phyloP scores from a whole-genome alignment of 176 grass and related monocot genomes.

The Avena eriantha region DNA sequence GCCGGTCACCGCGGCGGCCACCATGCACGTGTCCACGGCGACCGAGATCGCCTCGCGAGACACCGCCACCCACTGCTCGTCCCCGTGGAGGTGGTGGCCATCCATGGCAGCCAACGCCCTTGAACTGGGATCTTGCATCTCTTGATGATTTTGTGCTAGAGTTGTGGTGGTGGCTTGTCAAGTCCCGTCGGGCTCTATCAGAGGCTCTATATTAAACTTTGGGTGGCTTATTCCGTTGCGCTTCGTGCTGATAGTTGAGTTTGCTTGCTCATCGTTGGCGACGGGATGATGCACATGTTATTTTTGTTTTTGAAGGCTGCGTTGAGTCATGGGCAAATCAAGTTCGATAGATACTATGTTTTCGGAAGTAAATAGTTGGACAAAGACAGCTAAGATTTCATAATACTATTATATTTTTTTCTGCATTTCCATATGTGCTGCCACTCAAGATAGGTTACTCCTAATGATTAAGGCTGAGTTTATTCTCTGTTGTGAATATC shows the following conservation, averaged over 20 bases:
- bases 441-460: no score
- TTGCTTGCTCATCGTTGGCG: background rate
- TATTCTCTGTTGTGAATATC: no score
- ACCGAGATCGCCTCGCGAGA: background rate
- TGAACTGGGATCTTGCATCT: background rate
- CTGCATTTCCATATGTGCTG: no score
- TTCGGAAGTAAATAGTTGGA: background rate
- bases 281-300: background rate
- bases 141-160: background rate
- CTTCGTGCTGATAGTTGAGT: background rate
- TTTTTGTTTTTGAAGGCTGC: conserved; percentile 6
- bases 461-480: no score
- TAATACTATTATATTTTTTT: no score
- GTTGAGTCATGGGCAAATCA: conserved; percentile 29
- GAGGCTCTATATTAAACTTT: background rate
- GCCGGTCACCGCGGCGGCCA: conserved; percentile 40
- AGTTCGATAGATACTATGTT: background rate
- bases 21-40: conserved; percentile 46
- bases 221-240: background rate
- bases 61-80: background rate
- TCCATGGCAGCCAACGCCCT: background rate
- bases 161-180: background rate
- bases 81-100: background rate
- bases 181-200: background rate
- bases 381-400: background rate